Conservation (phyloP, 2,329 filamentous ascomycete species). For the Claviceps capensis region DNA sequence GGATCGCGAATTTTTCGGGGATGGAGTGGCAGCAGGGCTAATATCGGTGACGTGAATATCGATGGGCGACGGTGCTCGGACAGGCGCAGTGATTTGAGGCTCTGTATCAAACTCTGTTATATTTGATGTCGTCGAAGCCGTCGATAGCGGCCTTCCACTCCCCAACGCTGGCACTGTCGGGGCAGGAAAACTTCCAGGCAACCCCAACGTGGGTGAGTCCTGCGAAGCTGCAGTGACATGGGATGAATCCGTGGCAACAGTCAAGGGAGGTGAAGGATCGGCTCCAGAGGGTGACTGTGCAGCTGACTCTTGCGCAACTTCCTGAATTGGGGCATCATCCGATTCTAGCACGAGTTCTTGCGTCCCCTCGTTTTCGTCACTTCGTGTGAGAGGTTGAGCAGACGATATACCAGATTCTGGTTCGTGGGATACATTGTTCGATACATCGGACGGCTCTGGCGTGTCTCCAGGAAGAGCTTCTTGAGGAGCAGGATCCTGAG, state of each 20-base stretch:
- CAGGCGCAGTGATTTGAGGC: conserved; percentile 44
- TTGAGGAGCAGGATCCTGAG: no score
- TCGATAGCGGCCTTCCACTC: conserved; percentile 41
- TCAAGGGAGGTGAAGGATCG: conserved; percentile 2
- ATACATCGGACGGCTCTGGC: not conserved
- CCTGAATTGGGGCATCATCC: not conserved
- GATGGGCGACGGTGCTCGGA: conserved; percentile 18
- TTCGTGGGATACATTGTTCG: not conserved
- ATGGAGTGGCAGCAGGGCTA: conserved; percentile 18
- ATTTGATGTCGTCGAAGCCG: conserved; percentile 44
- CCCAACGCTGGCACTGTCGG: conserved; percentile 22
- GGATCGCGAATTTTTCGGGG: conserved; percentile 18
- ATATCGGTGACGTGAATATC: conserved; percentile 14
- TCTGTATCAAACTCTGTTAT: conserved; percentile 64
- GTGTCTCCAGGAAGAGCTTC: not conserved
- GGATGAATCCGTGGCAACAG: not conserved
- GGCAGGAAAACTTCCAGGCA: conserved; percentile 48
- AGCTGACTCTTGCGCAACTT: not conserved
- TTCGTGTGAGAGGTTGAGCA: not conserved
- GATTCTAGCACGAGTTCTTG: not conserved
- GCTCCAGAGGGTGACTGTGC: not conserved
- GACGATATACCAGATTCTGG: not conserved
- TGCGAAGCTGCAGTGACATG: conserved; percentile 5
- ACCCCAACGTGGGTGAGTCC: conserved; percentile 54
- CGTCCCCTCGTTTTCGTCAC: not conserved